phyloP scores from a whole-genome alignment of 139 green algal genomes.

The Volvox reticuliferus region DNA sequence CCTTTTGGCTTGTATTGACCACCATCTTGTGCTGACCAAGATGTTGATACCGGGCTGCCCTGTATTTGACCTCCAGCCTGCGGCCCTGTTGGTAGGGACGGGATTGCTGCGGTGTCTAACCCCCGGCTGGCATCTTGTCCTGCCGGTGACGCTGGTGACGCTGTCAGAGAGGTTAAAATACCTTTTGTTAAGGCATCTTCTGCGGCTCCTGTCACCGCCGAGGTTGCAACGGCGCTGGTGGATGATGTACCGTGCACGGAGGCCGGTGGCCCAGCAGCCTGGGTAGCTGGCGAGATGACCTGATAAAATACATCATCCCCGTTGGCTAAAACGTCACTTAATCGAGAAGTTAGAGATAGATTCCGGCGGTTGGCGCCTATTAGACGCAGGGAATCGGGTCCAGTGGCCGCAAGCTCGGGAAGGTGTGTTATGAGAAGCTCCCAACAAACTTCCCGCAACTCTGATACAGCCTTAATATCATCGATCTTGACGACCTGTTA shows the following conservation, averaged over 20 bases:
- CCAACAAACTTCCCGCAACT: constrained; percentile 3
- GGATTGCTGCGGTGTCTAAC: too few species aligned
- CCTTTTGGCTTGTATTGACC: too few species aligned
- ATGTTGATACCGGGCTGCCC: too few species aligned
- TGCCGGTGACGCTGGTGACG: too few species aligned
- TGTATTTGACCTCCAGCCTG: too few species aligned
- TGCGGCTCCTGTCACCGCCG: too few species aligned
- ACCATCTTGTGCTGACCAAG: too few species aligned
- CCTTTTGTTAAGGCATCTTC: too few species aligned
- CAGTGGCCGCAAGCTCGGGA: not conserved
- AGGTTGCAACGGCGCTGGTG: too few species aligned
- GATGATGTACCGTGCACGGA: not conserved
- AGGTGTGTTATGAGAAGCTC: not conserved
- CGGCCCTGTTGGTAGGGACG: too few species aligned
- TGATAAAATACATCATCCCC: constrained; percentile 20
- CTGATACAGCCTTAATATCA: not conserved
- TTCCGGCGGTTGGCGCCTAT: not conserved
- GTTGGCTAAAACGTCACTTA: not conserved
- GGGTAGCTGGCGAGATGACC: not conserved
- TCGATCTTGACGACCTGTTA: not conserved
- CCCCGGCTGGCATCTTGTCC: too few species aligned
- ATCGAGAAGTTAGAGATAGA: not conserved
- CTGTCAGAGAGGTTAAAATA: too few species aligned
- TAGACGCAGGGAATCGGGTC: not conserved
- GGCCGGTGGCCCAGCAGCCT: not conserved